Evolutionary conservation across 2,329 filamentous ascomycete species (phyloP), one percentile per base, ranked within the genome.

Genomic region (Penicillium psychrosexuale): DNA sequence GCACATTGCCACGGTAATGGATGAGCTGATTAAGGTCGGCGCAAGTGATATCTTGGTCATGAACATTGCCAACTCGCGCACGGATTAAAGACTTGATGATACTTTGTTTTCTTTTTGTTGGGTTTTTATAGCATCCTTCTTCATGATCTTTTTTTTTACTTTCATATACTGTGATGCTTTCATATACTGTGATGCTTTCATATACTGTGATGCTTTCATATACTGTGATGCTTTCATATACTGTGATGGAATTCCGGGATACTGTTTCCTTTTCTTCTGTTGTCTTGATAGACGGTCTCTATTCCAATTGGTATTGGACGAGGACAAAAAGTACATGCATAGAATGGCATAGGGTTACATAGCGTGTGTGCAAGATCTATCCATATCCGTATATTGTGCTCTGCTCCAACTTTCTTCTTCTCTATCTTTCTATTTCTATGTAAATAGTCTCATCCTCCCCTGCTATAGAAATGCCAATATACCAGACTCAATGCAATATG

Each of bases 11-110:
- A 79, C 84, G 7, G 89, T 89, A 36, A 97, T 97, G 92, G 92
- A 97, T 72, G 82, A 90, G 64, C 72, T 96, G 69, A 85, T 82
- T 31, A 84, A 82, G 66, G 82, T 88, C 28, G 91, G 91, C 2
- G 92, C 91, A 1, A 84, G 85, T 50, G 92, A 97, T 73, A 91
- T 97, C 60, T 73, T 97, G 65, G 89, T 96, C 22, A 80, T 92
- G 51, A 87, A 89, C 70, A 91, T 97, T 67, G 88, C 90, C 72
- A 97, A 97, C 75, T 87, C 88, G 52, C 79, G 87, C 65, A 81
- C 80, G 34, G 69, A 66, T 57, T 74, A 65, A 49, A 47, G n/a
- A 38, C 34, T 53, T 55, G 48, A 49, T 47, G 43, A 45, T 39
- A 51, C 33, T 37, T 39, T 27, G 38, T 39, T 45, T 31, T 49